Evolutionary conservation across 2,329 filamentous ascomycete genomes (phyloP).

Genomic region (Paraphoma sp.): DNA sequence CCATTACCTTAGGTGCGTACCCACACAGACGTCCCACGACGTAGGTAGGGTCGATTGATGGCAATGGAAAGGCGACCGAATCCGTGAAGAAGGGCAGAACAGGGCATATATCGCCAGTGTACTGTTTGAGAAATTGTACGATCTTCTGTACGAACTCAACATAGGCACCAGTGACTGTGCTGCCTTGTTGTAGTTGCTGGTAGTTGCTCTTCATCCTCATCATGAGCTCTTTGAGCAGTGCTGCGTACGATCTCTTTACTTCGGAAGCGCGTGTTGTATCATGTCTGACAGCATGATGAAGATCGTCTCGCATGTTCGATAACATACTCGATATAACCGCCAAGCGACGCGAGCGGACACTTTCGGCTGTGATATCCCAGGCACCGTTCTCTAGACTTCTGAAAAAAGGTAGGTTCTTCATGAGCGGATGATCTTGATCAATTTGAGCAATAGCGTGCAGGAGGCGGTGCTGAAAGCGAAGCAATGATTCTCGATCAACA

Average conservation of each 20-base stretch:
- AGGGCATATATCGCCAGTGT: conserved; percentile 63
- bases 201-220: conserved; percentile 67
- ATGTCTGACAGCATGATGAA: conserved; percentile 43
- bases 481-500: conserved; percentile 64
- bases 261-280: conserved; percentile 41
- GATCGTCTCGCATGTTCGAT: conserved; percentile 64
- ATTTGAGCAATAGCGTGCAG: conserved; percentile 61
- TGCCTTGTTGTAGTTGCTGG: conserved; percentile 55
- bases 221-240: conserved; percentile 65
- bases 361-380: conserved; percentile 58
- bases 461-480: conserved; percentile 67
- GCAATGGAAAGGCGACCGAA: conserved; percentile 65
- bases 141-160: conserved; percentile 68
- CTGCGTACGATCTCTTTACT: conserved; percentile 56
- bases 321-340: conserved; percentile 63
- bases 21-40: conserved; percentile 67
- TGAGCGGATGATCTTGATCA: conserved; percentile 54
- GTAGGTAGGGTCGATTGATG: conserved; percentile 66
- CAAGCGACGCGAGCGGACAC: conserved; percentile 62
- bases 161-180: conserved; percentile 59
- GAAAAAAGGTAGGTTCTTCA: conserved; percentile 66
- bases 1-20: conserved; percentile 62
- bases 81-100: conserved; percentile 68
- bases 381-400: conserved; percentile 41
- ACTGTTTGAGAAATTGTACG: conserved; percentile 66